Base-by-base conservation (phyloP, 169 alveolate species). In the Plasmodium berghei region DNA sequence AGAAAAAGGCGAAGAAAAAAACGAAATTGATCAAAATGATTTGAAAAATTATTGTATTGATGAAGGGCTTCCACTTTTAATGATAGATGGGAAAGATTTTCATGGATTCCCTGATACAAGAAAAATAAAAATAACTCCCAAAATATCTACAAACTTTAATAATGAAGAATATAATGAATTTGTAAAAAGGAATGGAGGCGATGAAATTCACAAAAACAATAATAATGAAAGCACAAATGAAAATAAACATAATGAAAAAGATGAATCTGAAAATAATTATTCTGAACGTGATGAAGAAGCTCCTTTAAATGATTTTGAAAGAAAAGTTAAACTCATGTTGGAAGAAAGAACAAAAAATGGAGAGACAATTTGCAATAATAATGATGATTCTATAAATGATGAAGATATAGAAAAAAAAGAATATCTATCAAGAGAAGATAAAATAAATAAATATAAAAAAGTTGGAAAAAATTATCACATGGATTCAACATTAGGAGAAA, bases 41-140 rank as follows among this genome's bases (percentile, higher is more conserved):
- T 26, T 49, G 20, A 64, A 80, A 42, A 61, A 80, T 56, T 61
- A 61, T 74, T 34, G 70, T 6, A 66, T 83, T 20, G 40, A 69
- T 56, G 85, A 83, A 83, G 90, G 90, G 5, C 63, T 83, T n/a
- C 90, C 90, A 12, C 83, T 83, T 67, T 62, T 83, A 9, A 83
- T 83, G 90, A 67, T 83, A 67, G 90, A 83, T 40, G 90, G 90
- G 62, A 70, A 83, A 62, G 85, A 83, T 8, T 83, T 83, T 54
- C 69, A 69, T 20, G 90, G 90, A 22, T 83, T 83, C 58, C 58
- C 77, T 8, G 90, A 83, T 26, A 83, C 52, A 16, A 83, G 90
- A 42, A 83, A 83, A 48, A 62, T 69, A 24, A 83, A 48, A 72
- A 83, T 83, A 55, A 67, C 48, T 2, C 90, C 90, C 5, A 10